Percentiles rank a stretch among this genome's conserved stretches.
Evolutionary conservation across 768 basidiomycete species (phyloP).

Genomic region (Kwoniella shandongensis): DNA sequence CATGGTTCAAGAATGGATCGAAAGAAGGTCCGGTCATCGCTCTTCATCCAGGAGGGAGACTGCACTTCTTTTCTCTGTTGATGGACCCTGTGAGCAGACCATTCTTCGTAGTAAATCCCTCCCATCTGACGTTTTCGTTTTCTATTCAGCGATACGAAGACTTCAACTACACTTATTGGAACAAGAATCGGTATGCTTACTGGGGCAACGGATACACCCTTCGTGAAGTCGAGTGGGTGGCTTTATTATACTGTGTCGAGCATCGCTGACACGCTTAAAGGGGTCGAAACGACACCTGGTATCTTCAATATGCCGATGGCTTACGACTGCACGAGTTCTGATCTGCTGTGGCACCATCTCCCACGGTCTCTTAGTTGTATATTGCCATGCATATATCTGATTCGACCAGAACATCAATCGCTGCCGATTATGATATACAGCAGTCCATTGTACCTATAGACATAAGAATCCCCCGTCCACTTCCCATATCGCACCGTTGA

Average conservation of each 20-base stretch:
- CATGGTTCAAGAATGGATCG: constrained; percentile 15
- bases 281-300: constrained; percentile 15
- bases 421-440: too few relatives aligned
- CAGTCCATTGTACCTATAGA: neutral
- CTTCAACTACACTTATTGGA: constrained; percentile 20
- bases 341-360: too few relatives aligned
- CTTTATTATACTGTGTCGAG: neutral
- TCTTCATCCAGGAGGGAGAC: constrained; percentile 13
- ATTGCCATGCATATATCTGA: too few relatives aligned
- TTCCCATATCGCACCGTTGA: constrained; percentile 19
- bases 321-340: constrained; percentile 6
- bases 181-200: constrained; percentile 15
- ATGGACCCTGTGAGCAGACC: constrained; percentile 9
- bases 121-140: neutral
- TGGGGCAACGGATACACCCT: constrained; percentile 16
- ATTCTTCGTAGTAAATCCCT: neutral
- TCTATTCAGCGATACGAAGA: constrained; percentile 10
- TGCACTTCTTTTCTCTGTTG: constrained; percentile 8
- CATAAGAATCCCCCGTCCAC: constrained; percentile 12
- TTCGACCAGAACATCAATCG: too few relatives aligned
- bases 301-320: constrained; percentile 11
- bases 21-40: constrained; percentile 10
- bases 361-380: too few relatives aligned
- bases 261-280: neutral
- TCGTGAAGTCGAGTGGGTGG: constrained; percentile 11